Conservation (phyloP, 345 rosid genomes). For the Salix udensis region DNA sequence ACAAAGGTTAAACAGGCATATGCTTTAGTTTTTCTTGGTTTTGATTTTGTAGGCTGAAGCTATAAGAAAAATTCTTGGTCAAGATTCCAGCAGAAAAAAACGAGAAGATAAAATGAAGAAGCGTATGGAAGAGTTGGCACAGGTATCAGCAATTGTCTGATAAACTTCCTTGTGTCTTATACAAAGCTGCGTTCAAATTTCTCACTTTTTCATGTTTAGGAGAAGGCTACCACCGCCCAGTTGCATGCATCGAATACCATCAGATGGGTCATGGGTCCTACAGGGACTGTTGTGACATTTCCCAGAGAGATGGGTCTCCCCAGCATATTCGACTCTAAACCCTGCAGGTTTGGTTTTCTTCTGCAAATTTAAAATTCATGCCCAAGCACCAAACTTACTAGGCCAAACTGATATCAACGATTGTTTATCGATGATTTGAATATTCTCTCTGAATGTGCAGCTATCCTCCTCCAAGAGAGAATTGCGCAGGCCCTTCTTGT, state of each 20-base stretch:
- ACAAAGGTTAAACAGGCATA: background rate
- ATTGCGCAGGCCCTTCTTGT: conserved; percentile 77
- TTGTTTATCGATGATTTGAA: conserved; percentile 13
- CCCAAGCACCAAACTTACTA: background rate
- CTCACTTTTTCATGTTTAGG: conserved; percentile 38
- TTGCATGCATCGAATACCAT: conserved; percentile 45
- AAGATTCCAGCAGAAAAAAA: conserved; percentile 86
- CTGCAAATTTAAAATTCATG: background rate
- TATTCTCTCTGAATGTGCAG: conserved; percentile 34
- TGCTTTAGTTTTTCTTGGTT: background rate
- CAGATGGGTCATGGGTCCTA: conserved; percentile 66
- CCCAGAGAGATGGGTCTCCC: conserved; percentile 75
- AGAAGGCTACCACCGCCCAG: conserved; percentile 62
- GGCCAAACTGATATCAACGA: background rate
- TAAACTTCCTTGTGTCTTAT: background rate
- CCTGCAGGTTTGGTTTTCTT: conserved; percentile 40
- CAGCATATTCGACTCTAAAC: conserved; percentile 57
- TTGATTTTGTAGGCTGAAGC: conserved; percentile 67
- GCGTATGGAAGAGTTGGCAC: conserved; percentile 79
- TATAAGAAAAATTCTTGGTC: conserved; percentile 89
- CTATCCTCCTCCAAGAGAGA: conserved; percentile 89
- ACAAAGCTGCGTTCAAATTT: conserved; percentile 13
- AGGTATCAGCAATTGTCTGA: conserved; percentile 39
- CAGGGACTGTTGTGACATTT: conserved; percentile 74
- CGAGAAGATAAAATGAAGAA: conserved; percentile 75